These are phyloP conservation scores for Lasiodiplodia theobromae DNA, from an alignment of 2,329 filamentous ascomycete species.

Conservation along the genomic window DNA sequence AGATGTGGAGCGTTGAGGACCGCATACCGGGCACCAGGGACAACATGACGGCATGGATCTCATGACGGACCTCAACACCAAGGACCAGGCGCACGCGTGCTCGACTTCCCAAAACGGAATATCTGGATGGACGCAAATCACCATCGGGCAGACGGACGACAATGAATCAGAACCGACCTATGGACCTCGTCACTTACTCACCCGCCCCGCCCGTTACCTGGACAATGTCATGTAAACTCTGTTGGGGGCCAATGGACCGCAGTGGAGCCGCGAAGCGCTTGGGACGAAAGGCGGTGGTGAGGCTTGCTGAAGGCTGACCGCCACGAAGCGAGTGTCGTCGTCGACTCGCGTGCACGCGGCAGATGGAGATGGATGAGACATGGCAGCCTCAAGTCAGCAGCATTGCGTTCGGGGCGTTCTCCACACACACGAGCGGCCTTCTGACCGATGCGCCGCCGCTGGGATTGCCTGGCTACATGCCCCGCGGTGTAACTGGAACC, in stretches of 20 bases:
- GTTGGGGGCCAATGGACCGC: conserved; percentile 19
- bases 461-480: conserved; percentile 9
- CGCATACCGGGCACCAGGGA: conserved; percentile 9
- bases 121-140: background rate
- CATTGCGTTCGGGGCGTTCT: conserved; percentile 12
- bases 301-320: conserved; percentile 16
- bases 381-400: conserved; percentile 17
- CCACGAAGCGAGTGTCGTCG: background rate
- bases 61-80: conserved; percentile 2
- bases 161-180: conserved; percentile 1
- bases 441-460: conserved; percentile 5
- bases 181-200: conserved; percentile 8
- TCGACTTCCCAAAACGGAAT: conserved; percentile 3
- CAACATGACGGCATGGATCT: conserved; percentile 1
- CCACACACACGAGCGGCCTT: conserved; percentile 15
- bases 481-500: conserved; percentile 21
- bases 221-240: conserved; percentile 4
- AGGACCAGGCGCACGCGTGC: background rate
- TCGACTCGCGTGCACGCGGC: conserved; percentile 18
- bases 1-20: background rate
- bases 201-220: conserved; percentile 6
- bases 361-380: conserved; percentile 22
- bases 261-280: conserved; percentile 23
- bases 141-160: background rate
- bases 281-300: background rate